Evolutionary conservation across 331 rosid species (phyloP), one percentile per base, ranked within the genome.

Genomic region (Arachis monticola): DNA sequence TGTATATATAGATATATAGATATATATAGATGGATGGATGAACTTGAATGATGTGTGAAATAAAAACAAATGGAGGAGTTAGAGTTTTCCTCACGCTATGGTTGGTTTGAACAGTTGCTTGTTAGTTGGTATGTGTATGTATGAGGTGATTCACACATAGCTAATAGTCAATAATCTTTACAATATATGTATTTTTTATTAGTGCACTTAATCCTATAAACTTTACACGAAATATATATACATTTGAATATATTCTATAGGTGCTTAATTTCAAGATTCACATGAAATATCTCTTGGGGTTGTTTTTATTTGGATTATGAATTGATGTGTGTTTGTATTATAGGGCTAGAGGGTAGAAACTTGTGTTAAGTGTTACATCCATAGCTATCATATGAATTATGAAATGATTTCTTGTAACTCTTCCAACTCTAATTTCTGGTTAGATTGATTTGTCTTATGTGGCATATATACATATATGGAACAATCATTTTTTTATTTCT

Each of bases 31-130:
- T 40, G 11, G 46, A 67, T 2, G n/a, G 69, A 7, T 48, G 5
- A 73, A 47, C 10, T 10, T 44, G 53, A 10, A 60, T 53, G 9
- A 10, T 63, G 60, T 44, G 40, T 1, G 17, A 27, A 57, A 8
- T 53, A 17, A 50, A 68, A 67, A 38, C 17, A 51, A 51, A 51
- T 51, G 13, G 6, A 27, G 53, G 9, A 57, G 82, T 83, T 74
- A 88, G 85, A 83, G 85, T 82, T 82, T 79, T 84, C 77, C 42
- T 53, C 80, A 91, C 97, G 93, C 5, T 50, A 87, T 35, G 42
- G 44, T 60, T 44, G 69, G 50, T 63, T 74, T 71, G 75, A 61
- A 55, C 14, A 8, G 47, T 79, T 60, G n/a, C 50, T 51, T 68
- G 51, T 66, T 58, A 0, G 65, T 38, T 56, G 73, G 22, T n/a